Evolutionary conservation across 805 yeast genomes (phyloP).

Genomic region (Metahyphopichia silvanorum): DNA sequence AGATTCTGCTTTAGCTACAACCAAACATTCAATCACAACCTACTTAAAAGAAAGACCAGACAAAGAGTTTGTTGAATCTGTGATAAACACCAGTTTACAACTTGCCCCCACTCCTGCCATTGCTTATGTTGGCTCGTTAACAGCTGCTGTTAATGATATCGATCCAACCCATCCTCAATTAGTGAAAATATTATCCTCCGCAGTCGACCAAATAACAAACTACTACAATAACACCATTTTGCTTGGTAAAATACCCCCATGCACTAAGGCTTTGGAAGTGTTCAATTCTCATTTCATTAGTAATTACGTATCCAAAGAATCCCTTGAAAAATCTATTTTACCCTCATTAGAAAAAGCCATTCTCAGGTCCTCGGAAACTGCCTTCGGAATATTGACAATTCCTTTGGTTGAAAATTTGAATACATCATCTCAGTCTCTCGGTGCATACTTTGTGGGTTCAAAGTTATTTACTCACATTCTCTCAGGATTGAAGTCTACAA

Average conservation of each 20-base stretch:
- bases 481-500: slow-evolving; percentile 59
- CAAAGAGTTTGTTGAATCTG: neutral
- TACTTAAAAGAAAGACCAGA: neutral
- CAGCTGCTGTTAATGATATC: slow-evolving; percentile 7
- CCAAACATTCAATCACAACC: slow-evolving; percentile 19
- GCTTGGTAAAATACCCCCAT: slow-evolving; percentile 44
- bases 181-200: slow-evolving; percentile 21
- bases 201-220: slow-evolving; percentile 16
- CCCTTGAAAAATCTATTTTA: slow-evolving; percentile 37
- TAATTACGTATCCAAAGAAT: slow-evolving; percentile 36
- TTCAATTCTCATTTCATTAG: slow-evolving; percentile 22
- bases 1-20: slow-evolving; percentile 25
- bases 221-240: slow-evolving; percentile 38
- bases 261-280: slow-evolving; percentile 36
- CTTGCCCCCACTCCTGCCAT: neutral
- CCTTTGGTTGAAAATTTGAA: slow-evolving; percentile 35
- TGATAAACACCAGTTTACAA: neutral
- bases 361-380: slow-evolving; percentile 73
- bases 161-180: slow-evolving; percentile 13
- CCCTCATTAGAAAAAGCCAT: slow-evolving; percentile 73
- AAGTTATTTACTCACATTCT: slow-evolving; percentile 24
- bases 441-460: slow-evolving; percentile 35
- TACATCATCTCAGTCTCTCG: slow-evolving; percentile 32
- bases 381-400: slow-evolving; percentile 55
- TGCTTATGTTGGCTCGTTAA: slow-evolving; percentile 5